phyloP scores from a whole-genome alignment of 2,329 filamentous ascomycete genomes.

The Daldinia eschscholtzii region DNA sequence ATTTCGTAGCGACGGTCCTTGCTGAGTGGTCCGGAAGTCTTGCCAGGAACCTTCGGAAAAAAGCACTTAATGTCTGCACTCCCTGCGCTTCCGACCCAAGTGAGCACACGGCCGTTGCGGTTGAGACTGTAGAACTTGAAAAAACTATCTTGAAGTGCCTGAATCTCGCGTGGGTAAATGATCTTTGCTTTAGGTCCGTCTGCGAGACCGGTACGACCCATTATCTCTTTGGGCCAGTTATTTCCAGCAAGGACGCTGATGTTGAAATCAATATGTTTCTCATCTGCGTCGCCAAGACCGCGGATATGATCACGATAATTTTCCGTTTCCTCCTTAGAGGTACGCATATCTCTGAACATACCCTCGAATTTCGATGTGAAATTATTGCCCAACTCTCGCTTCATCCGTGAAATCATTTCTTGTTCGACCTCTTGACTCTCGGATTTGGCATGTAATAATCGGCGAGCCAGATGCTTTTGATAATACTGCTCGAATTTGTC shows the following conservation, averaged over 20 bases:
- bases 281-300: conserved; percentile 63
- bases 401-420: conserved; percentile 96
- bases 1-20: conserved; percentile 85
- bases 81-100: conserved; percentile 80
- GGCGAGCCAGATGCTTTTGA: conserved; percentile 93
- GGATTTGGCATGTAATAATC: conserved; percentile 88
- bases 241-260: conserved; percentile 92
- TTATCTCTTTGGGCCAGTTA: conserved; percentile 93
- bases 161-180: conserved; percentile 80
- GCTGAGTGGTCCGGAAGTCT: conserved; percentile 70
- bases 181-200: conserved; percentile 64
- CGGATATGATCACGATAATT: conserved; percentile 79
- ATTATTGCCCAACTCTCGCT: conserved; percentile 92
- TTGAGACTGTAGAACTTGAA: conserved; percentile 89
- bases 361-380: conserved; percentile 94
- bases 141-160: conserved; percentile 83
- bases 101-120: conserved; percentile 88
- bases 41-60: conserved; percentile 79
- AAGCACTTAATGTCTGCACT: conserved; percentile 87
- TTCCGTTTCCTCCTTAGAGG: conserved; percentile 84
- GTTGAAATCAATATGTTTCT: conserved; percentile 79
- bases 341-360: conserved; percentile 97
- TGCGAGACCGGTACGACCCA: conserved; percentile 72
- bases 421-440: conserved; percentile 93
- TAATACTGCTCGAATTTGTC: conserved; percentile 98